These are phyloP conservation scores for Malbranchea cinnamomea DNA, from an alignment of 2,329 filamentous ascomycete genomes.

Conservation along the genomic window DNA sequence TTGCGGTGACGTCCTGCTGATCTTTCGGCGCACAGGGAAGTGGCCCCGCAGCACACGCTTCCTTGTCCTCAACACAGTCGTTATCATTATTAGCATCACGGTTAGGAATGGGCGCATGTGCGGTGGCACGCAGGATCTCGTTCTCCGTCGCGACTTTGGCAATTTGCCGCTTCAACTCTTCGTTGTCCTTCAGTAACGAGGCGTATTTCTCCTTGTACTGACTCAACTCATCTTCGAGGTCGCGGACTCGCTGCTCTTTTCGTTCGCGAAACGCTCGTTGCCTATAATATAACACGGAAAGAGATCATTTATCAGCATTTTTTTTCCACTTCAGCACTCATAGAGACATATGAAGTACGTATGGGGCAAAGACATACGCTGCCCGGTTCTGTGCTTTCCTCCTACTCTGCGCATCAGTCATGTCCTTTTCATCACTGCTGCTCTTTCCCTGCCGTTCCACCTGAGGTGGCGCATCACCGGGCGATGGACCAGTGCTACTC, in stretches of 20 bases:
- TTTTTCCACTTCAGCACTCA: background rate
- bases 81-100: slow-evolving; percentile 16
- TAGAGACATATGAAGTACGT: background rate
- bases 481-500: too few species aligned
- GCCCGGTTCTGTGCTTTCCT: slow-evolving; percentile 59
- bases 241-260: slow-evolving; percentile 87
- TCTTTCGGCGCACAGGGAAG: slow-evolving; percentile 58
- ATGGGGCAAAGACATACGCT: slow-evolving; percentile 41
- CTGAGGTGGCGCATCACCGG: too few species aligned
- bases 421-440: slow-evolving; percentile 39
- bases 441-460: slow-evolving; percentile 19
- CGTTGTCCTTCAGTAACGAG: slow-evolving; percentile 65
- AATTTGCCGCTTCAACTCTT: slow-evolving; percentile 68
- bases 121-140: slow-evolving; percentile 75
- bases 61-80: slow-evolving; percentile 8
- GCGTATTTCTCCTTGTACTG: slow-evolving; percentile 60
- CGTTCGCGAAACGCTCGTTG: slow-evolving; percentile 93
- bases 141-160: slow-evolving; percentile 81
- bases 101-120: slow-evolving; percentile 31
- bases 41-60: slow-evolving; percentile 46
- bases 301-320: slow-evolving; percentile 1
- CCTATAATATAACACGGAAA: slow-evolving; percentile 32
- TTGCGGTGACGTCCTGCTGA: slow-evolving; percentile 9
- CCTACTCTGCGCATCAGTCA: slow-evolving; percentile 41
- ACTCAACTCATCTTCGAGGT: slow-evolving; percentile 75